phyloP scores from a whole-genome alignment of 2,329 filamentous ascomycete species.

The Calonectria montana region DNA sequence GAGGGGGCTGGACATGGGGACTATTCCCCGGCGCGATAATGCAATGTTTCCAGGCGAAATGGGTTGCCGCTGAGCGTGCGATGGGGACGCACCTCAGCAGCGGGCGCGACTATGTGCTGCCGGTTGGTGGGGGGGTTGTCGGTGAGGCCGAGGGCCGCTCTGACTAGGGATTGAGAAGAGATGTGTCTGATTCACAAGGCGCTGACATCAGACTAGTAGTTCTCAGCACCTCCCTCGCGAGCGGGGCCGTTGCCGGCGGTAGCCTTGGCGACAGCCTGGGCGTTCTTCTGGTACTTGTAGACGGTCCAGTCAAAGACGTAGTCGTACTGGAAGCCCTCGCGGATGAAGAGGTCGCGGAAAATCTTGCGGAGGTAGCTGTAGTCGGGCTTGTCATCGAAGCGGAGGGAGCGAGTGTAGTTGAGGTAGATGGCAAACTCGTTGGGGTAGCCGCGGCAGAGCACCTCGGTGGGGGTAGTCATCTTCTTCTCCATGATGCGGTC shows the following conservation, averaged over 20 bases:
- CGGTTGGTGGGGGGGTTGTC: too few species aligned
- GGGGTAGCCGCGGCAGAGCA: slow-evolving; percentile 98
- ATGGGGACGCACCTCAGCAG: too few species aligned
- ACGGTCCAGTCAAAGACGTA: slow-evolving; percentile 99
- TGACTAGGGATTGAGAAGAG: neutral
- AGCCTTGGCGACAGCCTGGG: slow-evolving; percentile 65
- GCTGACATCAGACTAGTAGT: neutral
- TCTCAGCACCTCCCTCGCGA: neutral
- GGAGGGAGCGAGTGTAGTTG: slow-evolving; percentile 98
- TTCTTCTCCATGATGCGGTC: slow-evolving; percentile 99
- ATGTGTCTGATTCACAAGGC: neutral
- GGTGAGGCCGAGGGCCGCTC: too few species aligned
- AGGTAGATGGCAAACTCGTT: slow-evolving; percentile 99
- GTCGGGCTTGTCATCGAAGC: slow-evolving; percentile 99
- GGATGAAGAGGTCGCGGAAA: slow-evolving; percentile 98
- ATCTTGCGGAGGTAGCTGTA: slow-evolving; percentile 99
- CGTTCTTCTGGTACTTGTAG: slow-evolving; percentile 99
- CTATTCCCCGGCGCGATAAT: too few species aligned
- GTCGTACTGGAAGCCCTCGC: slow-evolving; percentile 99
- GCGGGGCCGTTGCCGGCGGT: neutral
- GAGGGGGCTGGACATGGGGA: neutral
- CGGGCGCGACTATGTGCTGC: too few species aligned
- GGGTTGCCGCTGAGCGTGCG: too few species aligned
- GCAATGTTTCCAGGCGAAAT: neutral
- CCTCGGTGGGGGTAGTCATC: slow-evolving; percentile 99